Evolutionary conservation across 805 yeast genomes (phyloP), one percentile per base, ranked within the genome.

Genomic region (Ogataea minuta): DNA sequence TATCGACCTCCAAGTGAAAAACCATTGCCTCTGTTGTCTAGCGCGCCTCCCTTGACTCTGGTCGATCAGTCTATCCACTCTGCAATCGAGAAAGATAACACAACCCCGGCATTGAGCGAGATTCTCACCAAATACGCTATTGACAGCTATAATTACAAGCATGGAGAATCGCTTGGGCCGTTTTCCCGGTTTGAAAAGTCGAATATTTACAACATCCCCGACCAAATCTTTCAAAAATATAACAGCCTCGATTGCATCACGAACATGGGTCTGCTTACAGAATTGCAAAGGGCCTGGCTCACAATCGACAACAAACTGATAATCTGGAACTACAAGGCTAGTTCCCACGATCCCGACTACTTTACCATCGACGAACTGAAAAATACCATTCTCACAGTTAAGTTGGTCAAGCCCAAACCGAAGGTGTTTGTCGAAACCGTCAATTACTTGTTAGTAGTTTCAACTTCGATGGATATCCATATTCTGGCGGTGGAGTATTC

Each of bases 271-370:
- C 64, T 89, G 17, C 80, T 93, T 49, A 77, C 90, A 0, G 89
- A 84, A 42, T 72, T 93, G 21, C 76, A 78, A 45, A 77, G 95
- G 43, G 79, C 90, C 10, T 93, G 97, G 96, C 73, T 91, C 23
- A 78, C 84, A 3, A 77, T 81, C 23, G 97, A 88, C 55, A 82
- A 83, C 57, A 83, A 84, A 52, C 68, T 91, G 52, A 76, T 84
- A 23, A 70, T 95, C 16, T 93, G 98, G 98, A 83, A 89, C 59
- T 79, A 82, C 56, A 46, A 45, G 31, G 54, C 57, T 1, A 54
- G 64, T 7, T 76, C 74, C 41, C 49, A 55, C 10, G 73, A 76
- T 15, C 62, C 72, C 19, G 91, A 84, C 43, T 85, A 79, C 55
- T 80, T 81, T 52, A 78, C 88, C 7, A 84, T 91, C 36, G 97